Evolutionary conservation across 164 flowering plant species (phyloP), one percentile per base, ranked within the genome.

Genomic region (Vitis riparia): DNA sequence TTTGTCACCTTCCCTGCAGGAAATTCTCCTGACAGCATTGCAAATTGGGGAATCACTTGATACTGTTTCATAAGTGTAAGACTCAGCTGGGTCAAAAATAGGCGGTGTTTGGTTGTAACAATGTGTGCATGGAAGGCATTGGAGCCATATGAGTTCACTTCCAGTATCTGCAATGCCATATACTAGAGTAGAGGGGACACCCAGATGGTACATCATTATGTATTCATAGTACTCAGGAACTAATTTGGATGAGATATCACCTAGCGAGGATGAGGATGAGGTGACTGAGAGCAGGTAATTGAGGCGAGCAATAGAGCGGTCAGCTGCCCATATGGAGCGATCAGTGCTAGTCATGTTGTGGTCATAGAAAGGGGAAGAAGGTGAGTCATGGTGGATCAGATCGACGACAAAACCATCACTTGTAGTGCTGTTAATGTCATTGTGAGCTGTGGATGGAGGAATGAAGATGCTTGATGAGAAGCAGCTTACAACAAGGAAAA

Each of bases 241-340:
- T 3, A 66, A 14, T 27, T 32, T 55, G 14, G 59, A 13, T n/a
- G 69, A 53, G 48, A 55, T 9, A 14, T 66, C 60, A 1, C 17
- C 30, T 15, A 9, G 13, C 1, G 17, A 29, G 50, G 59, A 27
- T 30, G 27, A 23, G 27, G 56, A 29, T 8, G 37, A 30, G 15
- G 49, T 8, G 5, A 65, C 9, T 2, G 48, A 65, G 10, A 11
- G 16, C 3, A 65, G 8, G 68, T 65, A 51, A 14, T 52, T 51
- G 58, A 65, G 59, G 44, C 68, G 68, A 8, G 68, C 51, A 11
- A 65, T 50, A 16, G 68, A 51, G 30, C 59, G 59, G 17, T 29
- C 13, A 51, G 48, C 19, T 8, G 59, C 48, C 10, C 23, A 51
- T 27, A n/a, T 13, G 3, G n/a, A 9, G 3, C 50, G 59, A 29